phyloP scores from a whole-genome alignment of 2,329 filamentous ascomycete species.

The Beauveria varroae region DNA sequence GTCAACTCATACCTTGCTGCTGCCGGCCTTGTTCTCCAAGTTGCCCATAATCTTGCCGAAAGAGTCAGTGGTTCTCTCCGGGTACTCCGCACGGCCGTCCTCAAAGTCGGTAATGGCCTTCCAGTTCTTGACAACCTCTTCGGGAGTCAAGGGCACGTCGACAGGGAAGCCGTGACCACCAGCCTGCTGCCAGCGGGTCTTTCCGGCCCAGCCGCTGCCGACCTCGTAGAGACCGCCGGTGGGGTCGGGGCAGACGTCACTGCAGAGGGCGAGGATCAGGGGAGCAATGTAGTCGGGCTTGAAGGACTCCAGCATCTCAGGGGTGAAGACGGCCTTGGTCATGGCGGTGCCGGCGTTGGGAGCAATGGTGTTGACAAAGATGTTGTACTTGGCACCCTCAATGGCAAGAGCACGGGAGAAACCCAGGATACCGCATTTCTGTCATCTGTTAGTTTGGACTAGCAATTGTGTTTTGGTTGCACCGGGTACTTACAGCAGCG shows the following conservation, averaged over 20 bases:
- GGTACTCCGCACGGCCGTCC: conserved; percentile 79
- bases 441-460: conserved; percentile 15
- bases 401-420: conserved; percentile 89
- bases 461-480: too few relatives aligned
- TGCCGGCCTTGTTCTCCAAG: conserved; percentile 63
- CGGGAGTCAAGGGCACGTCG: conserved; percentile 74
- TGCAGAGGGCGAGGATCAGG: conserved; percentile 74
- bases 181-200: conserved; percentile 89
- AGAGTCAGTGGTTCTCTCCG: conserved; percentile 68
- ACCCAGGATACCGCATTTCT: conserved; percentile 89
- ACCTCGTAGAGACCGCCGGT: conserved; percentile 91
- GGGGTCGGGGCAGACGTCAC: conserved; percentile 76
- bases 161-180: conserved; percentile 88
- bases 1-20: conserved; percentile 49
- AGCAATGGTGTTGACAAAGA: conserved; percentile 95
- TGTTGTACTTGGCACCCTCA: conserved; percentile 95
- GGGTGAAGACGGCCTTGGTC: conserved; percentile 88
- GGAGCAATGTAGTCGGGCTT: conserved; percentile 98
- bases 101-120: conserved; percentile 79
- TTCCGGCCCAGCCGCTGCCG: conserved; percentile 86
- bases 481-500: conserved; percentile 57
- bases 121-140: conserved; percentile 72
- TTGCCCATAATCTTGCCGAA: conserved; percentile 73
- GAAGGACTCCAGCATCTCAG: conserved; percentile 97
- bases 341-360: conserved; percentile 95